Evolutionary conservation across 129 eudicot genomes (phyloP).

Genomic region (Daucus carota): DNA sequence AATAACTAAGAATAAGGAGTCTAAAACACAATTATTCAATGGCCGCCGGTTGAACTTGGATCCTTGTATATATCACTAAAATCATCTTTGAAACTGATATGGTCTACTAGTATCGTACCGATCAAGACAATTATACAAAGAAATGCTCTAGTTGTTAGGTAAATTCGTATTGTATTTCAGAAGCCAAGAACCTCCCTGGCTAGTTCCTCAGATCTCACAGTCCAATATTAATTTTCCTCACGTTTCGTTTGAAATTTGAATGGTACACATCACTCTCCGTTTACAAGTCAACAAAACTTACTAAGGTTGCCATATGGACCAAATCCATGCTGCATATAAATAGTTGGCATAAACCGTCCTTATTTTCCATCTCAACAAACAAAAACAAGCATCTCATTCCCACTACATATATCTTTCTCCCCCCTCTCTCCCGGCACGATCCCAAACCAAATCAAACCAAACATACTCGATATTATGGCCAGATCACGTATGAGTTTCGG

Average conservation of each 20-base stretch:
- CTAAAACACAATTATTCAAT: background rate
- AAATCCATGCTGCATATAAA: background rate
- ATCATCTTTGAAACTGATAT: background rate
- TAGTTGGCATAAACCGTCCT: background rate
- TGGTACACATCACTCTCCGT: background rate
- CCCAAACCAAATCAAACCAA: background rate
- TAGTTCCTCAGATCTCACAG: background rate
- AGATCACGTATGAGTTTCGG: background rate
- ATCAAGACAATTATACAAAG: background rate
- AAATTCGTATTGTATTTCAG: background rate
- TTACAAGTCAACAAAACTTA: conserved; percentile 2
- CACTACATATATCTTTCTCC: background rate
- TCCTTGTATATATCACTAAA: background rate
- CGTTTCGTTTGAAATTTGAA: conserved; percentile 11
- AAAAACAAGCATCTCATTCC: background rate
- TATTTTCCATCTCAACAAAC: conserved; percentile 1
- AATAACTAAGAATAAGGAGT: background rate
- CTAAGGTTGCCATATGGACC: background rate
- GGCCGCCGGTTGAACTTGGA: background rate
- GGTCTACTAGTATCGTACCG: background rate
- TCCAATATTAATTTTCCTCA: background rate
- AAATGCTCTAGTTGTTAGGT: background rate
- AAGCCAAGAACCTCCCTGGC: conserved; percentile 19
- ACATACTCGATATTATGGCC: conserved; percentile 2
- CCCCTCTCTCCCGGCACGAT: background rate